Evolutionary conservation across 1,139 yeast species (phyloP), one percentile per base, ranked within the genome.

Genomic region (Geotrichum citri-aurantii): DNA sequence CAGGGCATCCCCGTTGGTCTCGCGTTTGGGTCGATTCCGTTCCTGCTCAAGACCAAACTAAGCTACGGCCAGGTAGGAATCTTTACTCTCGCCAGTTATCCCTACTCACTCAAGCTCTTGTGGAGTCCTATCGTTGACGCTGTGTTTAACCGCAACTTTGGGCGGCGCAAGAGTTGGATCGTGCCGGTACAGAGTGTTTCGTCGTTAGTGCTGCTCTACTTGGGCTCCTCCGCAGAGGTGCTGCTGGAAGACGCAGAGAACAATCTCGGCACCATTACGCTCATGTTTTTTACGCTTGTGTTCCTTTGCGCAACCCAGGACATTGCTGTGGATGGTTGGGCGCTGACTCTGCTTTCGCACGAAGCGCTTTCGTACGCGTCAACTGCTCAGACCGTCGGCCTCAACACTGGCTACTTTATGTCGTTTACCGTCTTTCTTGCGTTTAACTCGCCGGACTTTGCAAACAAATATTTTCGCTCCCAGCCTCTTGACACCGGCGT

Each of bases 321-420:
- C 71, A 93, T 93, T 59, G 98, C 99, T 0, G 99, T 93, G 17
- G 99, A 93, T 73, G 99, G 99, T 6, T 93, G 99, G 99, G 98
- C 98, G 0, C 76, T 93, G 68, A 93, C 97, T 1, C 83, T 93
- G 56, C 77, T 93, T 57, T 84, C 92, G 19, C 85, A 84, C 26
- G 83, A 83, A 49, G 88, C 95, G 23, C 77, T 93, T 60, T 85
- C 95, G n/a, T 93, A 83, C 74, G 99, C 99, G 0, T 88, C 96
- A 3, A 93, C 99, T 0, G 99, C 99, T 0, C 99, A 93, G 72
- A 95, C 99, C 0, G 82, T 93, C 52, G 99, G 99, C 0, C 80
- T 93, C 62, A 93, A 93, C 73, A 80, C 93, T 2, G 99, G 99
- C 14, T 93, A 93, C 71, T 95, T 95, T 70, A 75, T 88, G 64